Percentiles rank a stretch among this genome's conserved stretches.
phyloP scores from a whole-genome alignment of 2,329 filamentous ascomycete genomes.

The Fusarium dlaminii region DNA sequence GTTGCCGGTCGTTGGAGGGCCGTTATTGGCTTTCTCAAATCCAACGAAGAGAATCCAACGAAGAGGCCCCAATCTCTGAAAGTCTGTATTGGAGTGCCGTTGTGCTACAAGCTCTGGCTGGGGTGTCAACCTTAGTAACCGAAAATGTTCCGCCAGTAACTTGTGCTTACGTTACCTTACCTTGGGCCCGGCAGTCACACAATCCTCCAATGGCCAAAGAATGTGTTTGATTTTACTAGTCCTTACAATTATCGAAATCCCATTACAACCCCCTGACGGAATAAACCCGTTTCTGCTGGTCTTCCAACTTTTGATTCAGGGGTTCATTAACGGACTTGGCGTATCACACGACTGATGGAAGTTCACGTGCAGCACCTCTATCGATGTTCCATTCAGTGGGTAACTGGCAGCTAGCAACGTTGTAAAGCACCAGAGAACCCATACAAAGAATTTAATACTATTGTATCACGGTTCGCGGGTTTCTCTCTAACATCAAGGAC shows the following conservation, averaged over 20 bases:
- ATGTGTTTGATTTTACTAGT: neutral
- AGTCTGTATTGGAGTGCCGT: neutral
- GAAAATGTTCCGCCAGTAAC: neutral
- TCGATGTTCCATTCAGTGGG: neutral
- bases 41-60: no score
- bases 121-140: neutral
- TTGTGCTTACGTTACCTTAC: neutral
- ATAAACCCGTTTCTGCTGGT: neutral
- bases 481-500: neutral
- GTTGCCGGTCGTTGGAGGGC: rapidly evolving
- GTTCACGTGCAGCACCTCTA: neutral
- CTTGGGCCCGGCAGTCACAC: neutral
- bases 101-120: neutral
- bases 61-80: neutral
- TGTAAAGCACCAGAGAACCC: no score
- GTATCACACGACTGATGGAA: neutral
- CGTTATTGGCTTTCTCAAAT: rapidly evolving
- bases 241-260: no score
- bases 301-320: neutral
- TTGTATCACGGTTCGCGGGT: rapidly evolving
- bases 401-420: neutral
- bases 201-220: neutral
- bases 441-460: no score
- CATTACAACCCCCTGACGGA: neutral
- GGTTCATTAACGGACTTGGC: no score